These are phyloP conservation scores for Aspergillus ellipticus DNA, from an alignment of 495 filamentous ascomycete genomes.

Conservation along the genomic window DNA sequence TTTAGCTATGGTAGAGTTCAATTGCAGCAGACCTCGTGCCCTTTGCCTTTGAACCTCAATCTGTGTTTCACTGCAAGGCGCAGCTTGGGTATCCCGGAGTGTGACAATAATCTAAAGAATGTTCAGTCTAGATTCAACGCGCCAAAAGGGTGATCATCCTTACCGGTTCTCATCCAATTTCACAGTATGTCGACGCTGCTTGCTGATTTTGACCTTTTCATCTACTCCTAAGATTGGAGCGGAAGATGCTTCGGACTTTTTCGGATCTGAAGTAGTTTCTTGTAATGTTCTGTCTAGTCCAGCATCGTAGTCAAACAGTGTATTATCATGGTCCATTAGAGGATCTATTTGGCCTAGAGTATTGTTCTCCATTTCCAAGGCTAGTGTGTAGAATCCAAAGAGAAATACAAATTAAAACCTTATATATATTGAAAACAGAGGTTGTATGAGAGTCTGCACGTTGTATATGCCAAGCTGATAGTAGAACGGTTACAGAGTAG, in stretches of 20 bases:
- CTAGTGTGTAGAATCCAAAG: neutral
- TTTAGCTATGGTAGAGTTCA: neutral
- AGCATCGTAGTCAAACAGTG: slow-evolving; percentile 70
- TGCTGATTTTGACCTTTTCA: slow-evolving; percentile 76
- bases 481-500: too few species aligned
- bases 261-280: slow-evolving; percentile 31
- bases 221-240: slow-evolving; percentile 65
- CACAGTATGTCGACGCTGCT: slow-evolving; percentile 67
- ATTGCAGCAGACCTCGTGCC: slow-evolving; percentile 67
- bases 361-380: slow-evolving; percentile 11
- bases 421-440: too few species aligned
- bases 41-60: slow-evolving; percentile 85
- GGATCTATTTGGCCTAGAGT: slow-evolving; percentile 15
- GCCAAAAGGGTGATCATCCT: slow-evolving; percentile 11
- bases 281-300: slow-evolving; percentile 50
- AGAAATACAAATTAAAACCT: neutral
- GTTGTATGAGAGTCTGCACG: too few species aligned
- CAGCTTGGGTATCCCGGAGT: slow-evolving; percentile 78
- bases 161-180: slow-evolving; percentile 84
- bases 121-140: neutral
- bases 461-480: too few species aligned
- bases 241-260: slow-evolving; percentile 22
- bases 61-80: slow-evolving; percentile 64
- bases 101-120: slow-evolving; percentile 62
- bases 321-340: slow-evolving; percentile 43